These are phyloP conservation scores for Boletus speciosus DNA, from an alignment of 768 basidiomycete species.

Conservation along the genomic window DNA sequence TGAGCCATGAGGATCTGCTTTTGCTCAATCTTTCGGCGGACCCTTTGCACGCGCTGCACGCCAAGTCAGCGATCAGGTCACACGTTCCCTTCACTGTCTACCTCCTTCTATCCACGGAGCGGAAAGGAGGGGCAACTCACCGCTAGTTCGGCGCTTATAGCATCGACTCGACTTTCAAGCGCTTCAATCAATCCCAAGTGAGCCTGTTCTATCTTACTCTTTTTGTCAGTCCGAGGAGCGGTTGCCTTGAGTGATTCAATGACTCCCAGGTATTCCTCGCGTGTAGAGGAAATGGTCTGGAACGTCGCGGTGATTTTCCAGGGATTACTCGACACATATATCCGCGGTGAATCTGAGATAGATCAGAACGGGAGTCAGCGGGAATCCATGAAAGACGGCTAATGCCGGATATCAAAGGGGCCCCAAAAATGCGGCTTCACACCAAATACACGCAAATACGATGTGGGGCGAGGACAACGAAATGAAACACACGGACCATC, in stretches of 20 bases:
- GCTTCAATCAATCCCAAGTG: conserved; percentile 60
- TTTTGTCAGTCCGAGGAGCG: conserved; percentile 45
- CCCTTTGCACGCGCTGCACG: conserved; percentile 66
- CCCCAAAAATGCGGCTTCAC: conserved; percentile 45
- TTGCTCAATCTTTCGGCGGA: conserved; percentile 67
- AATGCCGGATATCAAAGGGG: conserved; percentile 38
- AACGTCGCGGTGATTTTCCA: conserved; percentile 86
- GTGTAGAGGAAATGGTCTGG: conserved; percentile 64
- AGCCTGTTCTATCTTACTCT: conserved; percentile 55
- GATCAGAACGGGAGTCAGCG: conserved; percentile 32
- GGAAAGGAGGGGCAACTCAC: conserved; percentile 46
- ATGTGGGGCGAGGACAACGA: conserved; percentile 29
- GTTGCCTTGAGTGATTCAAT: conserved; percentile 58
- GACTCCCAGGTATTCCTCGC: conserved; percentile 65
- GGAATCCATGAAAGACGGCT: conserved; percentile 32
- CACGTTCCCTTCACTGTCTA: conserved; percentile 9
- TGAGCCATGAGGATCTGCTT: conserved; percentile 62
- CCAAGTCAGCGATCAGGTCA: conserved; percentile 22
- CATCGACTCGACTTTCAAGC: conserved; percentile 62
- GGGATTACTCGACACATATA: conserved; percentile 83
- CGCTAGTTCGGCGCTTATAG: conserved; percentile 64
- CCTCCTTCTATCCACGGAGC: conserved; percentile 7
- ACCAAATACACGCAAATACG: conserved; percentile 76
- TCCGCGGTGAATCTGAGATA: conserved; percentile 73
- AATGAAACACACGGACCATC: conserved; percentile 75